Percentiles rank a stretch among this genome's conserved stretches.
Conservation (phyloP, 148 eudicot genomes). For the Nyssa sinensis region DNA sequence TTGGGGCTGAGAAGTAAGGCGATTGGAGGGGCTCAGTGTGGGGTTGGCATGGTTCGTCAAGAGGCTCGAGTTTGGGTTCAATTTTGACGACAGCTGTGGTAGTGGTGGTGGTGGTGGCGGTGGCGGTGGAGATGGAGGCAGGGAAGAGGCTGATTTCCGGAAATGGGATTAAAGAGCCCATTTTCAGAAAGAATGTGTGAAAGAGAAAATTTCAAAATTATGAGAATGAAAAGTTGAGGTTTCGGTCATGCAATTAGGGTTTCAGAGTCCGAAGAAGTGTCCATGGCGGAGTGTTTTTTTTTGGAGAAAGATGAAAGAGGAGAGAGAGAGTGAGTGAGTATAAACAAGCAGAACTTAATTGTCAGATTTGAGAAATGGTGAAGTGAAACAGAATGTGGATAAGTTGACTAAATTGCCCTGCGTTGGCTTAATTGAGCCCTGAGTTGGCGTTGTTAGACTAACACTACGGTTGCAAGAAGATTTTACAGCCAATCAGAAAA, state of each 20-base stretch:
- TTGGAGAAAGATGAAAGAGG: background rate
- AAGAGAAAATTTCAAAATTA: background rate
- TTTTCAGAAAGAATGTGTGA: conserved; percentile 5
- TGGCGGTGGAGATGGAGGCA: conserved; percentile 22
- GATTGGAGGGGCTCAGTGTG: conserved; percentile 9
- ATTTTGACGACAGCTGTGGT: conserved; percentile 24
- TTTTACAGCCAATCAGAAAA: no score
- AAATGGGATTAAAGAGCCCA: conserved; percentile 43
- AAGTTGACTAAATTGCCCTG: no score
- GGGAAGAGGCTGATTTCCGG: conserved; percentile 40
- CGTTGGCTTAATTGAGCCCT: no score
- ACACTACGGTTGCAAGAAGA: no score
- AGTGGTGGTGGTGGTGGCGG: conserved; percentile 12
- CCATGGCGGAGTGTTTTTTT: background rate
- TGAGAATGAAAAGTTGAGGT: background rate
- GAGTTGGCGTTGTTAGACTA: no score
- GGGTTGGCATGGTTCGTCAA: conserved; percentile 48
- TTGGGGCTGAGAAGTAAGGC: background rate
- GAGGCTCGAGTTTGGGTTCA: conserved; percentile 53
- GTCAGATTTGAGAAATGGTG: background rate
- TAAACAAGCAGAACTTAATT: no score
- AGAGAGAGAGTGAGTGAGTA: no score
- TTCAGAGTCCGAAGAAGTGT: background rate
- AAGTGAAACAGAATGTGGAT: no score
- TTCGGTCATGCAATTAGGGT: background rate